Evolutionary conservation across 2,329 filamentous ascomycete genomes (phyloP).

Genomic region (Epichloe scottii): DNA sequence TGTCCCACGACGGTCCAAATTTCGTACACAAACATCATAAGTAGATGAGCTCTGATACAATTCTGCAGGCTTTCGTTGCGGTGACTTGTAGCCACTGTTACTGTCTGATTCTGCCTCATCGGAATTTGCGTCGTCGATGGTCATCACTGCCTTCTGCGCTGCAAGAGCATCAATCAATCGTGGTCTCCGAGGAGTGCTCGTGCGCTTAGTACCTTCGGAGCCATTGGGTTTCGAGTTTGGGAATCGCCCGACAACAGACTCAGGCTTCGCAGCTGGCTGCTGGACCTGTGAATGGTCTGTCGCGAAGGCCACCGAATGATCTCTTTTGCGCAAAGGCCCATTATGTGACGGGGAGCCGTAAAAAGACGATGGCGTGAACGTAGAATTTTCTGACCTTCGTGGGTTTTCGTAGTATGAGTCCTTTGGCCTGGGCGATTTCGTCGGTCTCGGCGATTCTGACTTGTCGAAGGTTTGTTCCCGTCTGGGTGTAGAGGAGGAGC

Average conservation of each 20-base stretch:
- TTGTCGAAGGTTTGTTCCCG: neutral
- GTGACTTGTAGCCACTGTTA: neutral
- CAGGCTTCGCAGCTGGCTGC: neutral
- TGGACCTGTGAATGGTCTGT: neutral
- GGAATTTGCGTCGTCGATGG: neutral
- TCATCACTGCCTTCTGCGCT: slow-evolving; percentile 3
- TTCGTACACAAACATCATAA: slow-evolving; percentile 11
- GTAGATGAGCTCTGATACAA: slow-evolving; percentile 1
- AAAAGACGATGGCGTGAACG: neutral
- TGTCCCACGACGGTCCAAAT: slow-evolving; percentile 13
- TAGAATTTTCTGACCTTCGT: neutral
- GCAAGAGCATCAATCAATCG: slow-evolving; percentile 10
- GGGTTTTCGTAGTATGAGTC: neutral
- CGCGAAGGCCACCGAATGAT: slow-evolving; percentile 3
- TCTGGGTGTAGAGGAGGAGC: neutral
- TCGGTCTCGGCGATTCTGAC: neutral
- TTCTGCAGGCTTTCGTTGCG: neutral
- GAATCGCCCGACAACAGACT: neutral
- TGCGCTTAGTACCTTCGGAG: neutral
- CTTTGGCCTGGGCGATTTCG: neutral
- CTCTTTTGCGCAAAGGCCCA: slow-evolving; percentile 1
- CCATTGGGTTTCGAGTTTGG: neutral
- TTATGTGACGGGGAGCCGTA: neutral
- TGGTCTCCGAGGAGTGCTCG: slow-evolving; percentile 3
- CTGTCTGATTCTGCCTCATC: slow-evolving; percentile 2